These are phyloP conservation scores for Elaphomyces granulatus DNA, from an alignment of 495 filamentous ascomycete species.

Conservation along the genomic window DNA sequence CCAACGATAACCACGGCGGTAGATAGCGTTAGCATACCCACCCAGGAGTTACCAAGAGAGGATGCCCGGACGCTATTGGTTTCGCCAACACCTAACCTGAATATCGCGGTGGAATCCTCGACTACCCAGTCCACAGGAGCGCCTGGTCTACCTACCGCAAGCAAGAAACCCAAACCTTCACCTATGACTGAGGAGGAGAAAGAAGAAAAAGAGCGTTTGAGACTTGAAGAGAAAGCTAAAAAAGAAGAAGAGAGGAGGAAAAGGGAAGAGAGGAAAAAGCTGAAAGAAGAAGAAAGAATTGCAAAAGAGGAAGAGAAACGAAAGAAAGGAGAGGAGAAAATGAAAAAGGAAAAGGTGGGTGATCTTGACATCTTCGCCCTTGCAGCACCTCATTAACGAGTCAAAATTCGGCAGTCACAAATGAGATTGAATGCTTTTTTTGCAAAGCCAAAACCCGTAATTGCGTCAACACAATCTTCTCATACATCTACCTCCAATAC, in stretches of 20 bases:
- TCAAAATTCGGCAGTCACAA: slow-evolving; percentile 38
- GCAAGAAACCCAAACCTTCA: slow-evolving; percentile 41
- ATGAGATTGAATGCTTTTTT: slow-evolving; percentile 49
- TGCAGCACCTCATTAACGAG: no score
- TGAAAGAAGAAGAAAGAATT: slow-evolving; percentile 27
- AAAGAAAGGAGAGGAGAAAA: slow-evolving; percentile 23
- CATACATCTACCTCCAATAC: no score
- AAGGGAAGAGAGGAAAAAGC: slow-evolving; percentile 32
- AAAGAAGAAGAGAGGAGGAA: slow-evolving; percentile 32
- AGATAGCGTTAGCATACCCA: no score
- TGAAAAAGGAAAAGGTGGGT: slow-evolving; percentile 53
- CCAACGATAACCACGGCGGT: not conserved
- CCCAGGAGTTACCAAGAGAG: no score
- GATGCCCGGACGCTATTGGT: no score
- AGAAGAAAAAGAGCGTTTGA: slow-evolving; percentile 36
- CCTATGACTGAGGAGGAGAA: slow-evolving; percentile 42
- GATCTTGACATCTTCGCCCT: no score
- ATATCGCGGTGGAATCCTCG: no score
- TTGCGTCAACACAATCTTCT: no score
- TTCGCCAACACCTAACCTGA: no score
- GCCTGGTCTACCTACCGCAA: no score
- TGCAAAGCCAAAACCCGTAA: no score
- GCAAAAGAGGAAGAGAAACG: slow-evolving; percentile 20
- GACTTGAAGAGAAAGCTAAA: slow-evolving; percentile 28
- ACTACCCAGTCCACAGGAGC: no score